Base-by-base conservation (phyloP, 768 basidiomycete genomes). In the Kockovaella imperatae region DNA sequence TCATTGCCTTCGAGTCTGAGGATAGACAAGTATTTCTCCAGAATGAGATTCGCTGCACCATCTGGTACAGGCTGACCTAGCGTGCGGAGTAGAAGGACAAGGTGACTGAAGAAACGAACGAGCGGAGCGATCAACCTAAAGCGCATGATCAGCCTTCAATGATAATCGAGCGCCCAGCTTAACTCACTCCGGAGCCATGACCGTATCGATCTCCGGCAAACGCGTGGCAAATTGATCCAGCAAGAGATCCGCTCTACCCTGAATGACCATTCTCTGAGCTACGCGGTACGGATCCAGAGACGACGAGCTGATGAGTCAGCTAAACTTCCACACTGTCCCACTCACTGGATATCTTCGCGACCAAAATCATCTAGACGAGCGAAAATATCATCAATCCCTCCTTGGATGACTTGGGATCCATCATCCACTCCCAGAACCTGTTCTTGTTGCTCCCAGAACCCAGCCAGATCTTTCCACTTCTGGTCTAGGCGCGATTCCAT, bases 1-100 rank as follows among this genome's bases (percentile, higher is more conserved):
- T 86, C 78, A 47, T 70, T 90, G 77, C 84, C 86, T 15, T 86
- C 83, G 34, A 76, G 75, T 76, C 96, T 87, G 3, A 97, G 78
- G 3, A 90, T 84, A 51, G 80, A 80, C 4, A 96, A 78, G 64
- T 97, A 99, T 0, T 84, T 80, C 63, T 93, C 86, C 23, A 97
- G 73, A 43, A 99, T 87, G 25, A 78, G 72, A 62, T 93, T 87
- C 0, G 80, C 83, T 0, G 86, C 80, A 11, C 80, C 69, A 1
- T 83, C 80, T 0, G 90, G 84, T 0, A 87, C 79, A 0, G 80
- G 68, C 29, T 83, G 73, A 42, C 84, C 83, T 29, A 95, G 84
- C 72, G 88, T 80, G 53, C 85, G 82, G 3, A 95, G 76, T 72
- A 83, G 88, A 25, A 97, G 80, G 55, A 87, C 87, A 20, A 97